phyloP scores from a whole-genome alignment of 371 early-diverging fungal species.

The Mortierella sp. region DNA sequence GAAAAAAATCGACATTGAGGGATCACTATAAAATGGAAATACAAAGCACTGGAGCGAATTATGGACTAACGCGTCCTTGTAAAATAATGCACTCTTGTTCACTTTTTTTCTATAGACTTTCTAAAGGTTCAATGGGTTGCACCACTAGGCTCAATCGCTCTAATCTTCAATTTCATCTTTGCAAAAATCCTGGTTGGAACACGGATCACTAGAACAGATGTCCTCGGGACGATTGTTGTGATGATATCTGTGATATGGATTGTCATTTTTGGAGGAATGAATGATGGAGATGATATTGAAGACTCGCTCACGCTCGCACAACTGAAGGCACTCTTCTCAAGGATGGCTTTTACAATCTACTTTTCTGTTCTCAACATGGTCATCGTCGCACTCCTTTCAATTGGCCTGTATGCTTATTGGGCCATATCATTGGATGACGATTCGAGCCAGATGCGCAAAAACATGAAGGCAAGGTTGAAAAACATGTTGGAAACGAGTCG shows the following conservation, averaged over 20 bases:
- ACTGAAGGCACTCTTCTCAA: slow-evolving; percentile 67
- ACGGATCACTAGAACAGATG: slow-evolving; percentile 72
- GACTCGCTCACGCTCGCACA: slow-evolving; percentile 67
- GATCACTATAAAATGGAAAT: no score
- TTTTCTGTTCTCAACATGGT: slow-evolving; percentile 72
- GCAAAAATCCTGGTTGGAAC: slow-evolving; percentile 78
- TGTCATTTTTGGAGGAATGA: slow-evolving; percentile 78
- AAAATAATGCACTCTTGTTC: no score
- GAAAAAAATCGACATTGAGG: neutral
- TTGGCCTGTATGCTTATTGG: slow-evolving; percentile 73
- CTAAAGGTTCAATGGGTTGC: slow-evolving; percentile 82
- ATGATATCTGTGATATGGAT: slow-evolving; percentile 75
- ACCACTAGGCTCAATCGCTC: slow-evolving; percentile 75
- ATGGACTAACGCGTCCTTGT: no score
- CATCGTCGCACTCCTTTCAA: slow-evolving; percentile 61
- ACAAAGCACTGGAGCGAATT: no score
- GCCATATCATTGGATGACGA: slow-evolving; percentile 55
- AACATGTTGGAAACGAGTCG: slow-evolving; percentile 31
- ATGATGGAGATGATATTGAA: slow-evolving; percentile 69
- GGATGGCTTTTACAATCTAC: slow-evolving; percentile 73
- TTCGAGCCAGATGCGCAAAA: slow-evolving; percentile 44
- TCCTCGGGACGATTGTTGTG: slow-evolving; percentile 76
- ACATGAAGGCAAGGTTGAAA: slow-evolving; percentile 35
- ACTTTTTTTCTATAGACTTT: slow-evolving; percentile 60
- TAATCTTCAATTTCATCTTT: slow-evolving; percentile 80